These are phyloP conservation scores for Adansonia rubrostipa DNA, from an alignment of 441 rosid species.

Conservation along the genomic window DNA sequence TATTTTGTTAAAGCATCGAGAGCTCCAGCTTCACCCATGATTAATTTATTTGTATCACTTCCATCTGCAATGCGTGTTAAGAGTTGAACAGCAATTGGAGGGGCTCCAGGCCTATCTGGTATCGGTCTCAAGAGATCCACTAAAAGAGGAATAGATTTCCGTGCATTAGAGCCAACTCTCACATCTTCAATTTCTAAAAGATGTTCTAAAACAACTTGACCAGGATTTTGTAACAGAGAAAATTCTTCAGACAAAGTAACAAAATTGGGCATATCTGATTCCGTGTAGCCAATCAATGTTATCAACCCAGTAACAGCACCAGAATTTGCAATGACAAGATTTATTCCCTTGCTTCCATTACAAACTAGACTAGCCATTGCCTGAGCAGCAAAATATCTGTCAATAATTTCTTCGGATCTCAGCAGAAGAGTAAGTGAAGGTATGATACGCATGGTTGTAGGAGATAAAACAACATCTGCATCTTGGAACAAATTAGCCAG, in stretches of 20 bases:
- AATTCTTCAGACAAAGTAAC: constrained; percentile 70
- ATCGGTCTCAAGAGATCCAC: constrained; percentile 93
- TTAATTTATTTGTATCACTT: constrained; percentile 69
- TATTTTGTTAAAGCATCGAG: constrained; percentile 76
- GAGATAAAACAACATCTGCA: constrained; percentile 55
- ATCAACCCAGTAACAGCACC: constrained; percentile 73
- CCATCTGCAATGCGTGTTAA: constrained; percentile 68
- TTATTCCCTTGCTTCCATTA: constrained; percentile 63
- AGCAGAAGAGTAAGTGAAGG: constrained; percentile 74
- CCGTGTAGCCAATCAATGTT: constrained; percentile 60
- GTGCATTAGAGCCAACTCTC: constrained; percentile 73
- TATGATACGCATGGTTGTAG: constrained; percentile 60
- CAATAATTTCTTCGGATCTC: constrained; percentile 75
- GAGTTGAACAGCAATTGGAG: constrained; percentile 64
- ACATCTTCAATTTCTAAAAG: constrained; percentile 85
- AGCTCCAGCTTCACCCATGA: constrained; percentile 88
- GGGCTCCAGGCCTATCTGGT: constrained; percentile 85
- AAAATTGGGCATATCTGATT: constrained; percentile 59
- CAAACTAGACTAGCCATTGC: constrained; percentile 74
- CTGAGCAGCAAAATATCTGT: constrained; percentile 81
- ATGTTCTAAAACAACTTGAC: constrained; percentile 66
- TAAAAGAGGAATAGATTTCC: constrained; percentile 80
- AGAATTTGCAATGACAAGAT: constrained; percentile 66
- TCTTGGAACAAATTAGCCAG: constrained; percentile 82
- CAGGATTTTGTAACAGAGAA: constrained; percentile 62